Conservation (phyloP, 352 stramenopile species). For the Phytophthora sansomeana region DNA sequence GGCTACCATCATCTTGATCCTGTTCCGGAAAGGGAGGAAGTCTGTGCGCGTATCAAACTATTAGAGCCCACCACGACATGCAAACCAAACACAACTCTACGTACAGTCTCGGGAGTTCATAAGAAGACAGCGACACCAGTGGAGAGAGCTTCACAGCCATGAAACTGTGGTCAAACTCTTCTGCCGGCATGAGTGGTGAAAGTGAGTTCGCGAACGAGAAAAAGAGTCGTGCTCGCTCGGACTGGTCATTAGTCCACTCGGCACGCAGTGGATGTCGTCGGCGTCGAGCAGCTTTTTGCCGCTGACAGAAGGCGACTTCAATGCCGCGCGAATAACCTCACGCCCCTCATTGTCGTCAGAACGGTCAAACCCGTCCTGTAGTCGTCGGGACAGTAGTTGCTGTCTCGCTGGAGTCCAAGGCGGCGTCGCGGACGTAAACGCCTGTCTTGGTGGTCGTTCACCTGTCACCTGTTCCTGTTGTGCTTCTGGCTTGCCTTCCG, state of each 20-base stretch:
- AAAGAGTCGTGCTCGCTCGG: conserved; percentile 77
- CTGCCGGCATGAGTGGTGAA: conserved; percentile 61
- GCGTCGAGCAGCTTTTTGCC: conserved; percentile 15
- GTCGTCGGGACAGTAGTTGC: conserved; percentile 39
- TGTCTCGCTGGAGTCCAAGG: conserved; percentile 41
- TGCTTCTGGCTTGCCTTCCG: conserved; percentile 2
- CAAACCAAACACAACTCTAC: conserved; percentile 10
- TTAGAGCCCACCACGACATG: conserved; percentile 6
- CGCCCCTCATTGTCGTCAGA: conserved; percentile 26
- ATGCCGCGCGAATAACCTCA: conserved; percentile 7
- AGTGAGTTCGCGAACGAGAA: conserved; percentile 85
- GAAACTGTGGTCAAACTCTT: conserved; percentile 74
- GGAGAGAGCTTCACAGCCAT: conserved; percentile 70
- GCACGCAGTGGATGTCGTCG: conserved; percentile 52
- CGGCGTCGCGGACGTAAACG: conserved; percentile 11
- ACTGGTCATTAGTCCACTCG: conserved; percentile 41
- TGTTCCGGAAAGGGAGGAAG: conserved; percentile 67
- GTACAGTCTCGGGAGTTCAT: conserved; percentile 78
- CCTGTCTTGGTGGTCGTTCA: conserved; percentile 1
- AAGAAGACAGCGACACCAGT: conserved; percentile 52
- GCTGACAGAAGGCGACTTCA: conserved; percentile 15
- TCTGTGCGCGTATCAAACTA: conserved; percentile 33
- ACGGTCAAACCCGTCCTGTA: conserved; percentile 51
- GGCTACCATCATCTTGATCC: conserved; percentile 22
- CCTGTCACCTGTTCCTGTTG: not conserved